Base-by-base conservation (phyloP, 805 yeast species). In the Metschnikowia henanensis region DNA sequence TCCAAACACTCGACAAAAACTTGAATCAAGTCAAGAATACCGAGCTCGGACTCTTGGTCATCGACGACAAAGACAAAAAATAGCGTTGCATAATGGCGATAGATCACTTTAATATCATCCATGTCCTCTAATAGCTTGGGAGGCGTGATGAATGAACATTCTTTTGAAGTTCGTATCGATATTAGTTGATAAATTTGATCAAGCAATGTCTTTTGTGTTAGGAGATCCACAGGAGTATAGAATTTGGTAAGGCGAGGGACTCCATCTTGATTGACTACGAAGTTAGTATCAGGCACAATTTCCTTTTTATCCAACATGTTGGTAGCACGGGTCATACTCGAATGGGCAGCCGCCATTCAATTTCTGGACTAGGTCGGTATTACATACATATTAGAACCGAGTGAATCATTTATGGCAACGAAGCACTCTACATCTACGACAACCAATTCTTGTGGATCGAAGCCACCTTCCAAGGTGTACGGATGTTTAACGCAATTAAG, bases 1-100 rank as follows among this genome's bases (percentile, higher is more conserved):
- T 94, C 96, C 52, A 94, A 74, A 41, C 95, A 86, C 63, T 94
- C 97, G 3, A 94, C 99, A 73, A 94, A 92, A 33, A 94, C 97
- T 62, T 94, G 99, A 45, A 94, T 92, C 59, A 94, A 68, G 63
- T 94, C 99, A 35, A 94, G 66, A 37, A 92, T 92, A 1, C 98
- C 98, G 31, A 94, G 73, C 64, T 94, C 98, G 22, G 91, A 81
- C 64, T 94, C 99, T 61, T 91, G 97, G 50, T 87, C 94, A 65
- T 94, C 99, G 10, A 92, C 98, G 31, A 94, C 82, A 59, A 94
- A 90, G 22, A 95, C 96, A 69, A 94, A 94, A 64, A 87, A 92
- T n/a, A 94, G 70, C 1, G 98, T 91, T 10, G 98, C 98, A 58
- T 91, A 94, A 59, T 89, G 95, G 48, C 97, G 76, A 66, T 92